Base-by-base conservation (phyloP, 1,139 yeast species). In the Kodamaea fungicola region DNA sequence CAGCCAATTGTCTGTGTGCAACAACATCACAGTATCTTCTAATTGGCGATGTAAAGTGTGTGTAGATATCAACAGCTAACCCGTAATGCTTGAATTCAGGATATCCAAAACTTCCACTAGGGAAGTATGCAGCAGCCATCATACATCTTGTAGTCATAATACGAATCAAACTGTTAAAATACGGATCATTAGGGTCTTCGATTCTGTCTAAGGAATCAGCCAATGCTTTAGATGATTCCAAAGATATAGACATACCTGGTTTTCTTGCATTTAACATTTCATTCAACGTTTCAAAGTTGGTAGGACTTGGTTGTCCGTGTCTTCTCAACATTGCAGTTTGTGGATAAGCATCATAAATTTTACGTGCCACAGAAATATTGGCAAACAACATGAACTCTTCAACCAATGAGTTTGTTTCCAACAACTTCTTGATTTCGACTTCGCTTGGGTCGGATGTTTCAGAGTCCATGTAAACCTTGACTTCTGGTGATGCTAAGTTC, bases 361-460 rank as follows among this genome's bases (percentile, higher is more conserved):
- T 88, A 54, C 88, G 75, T 2, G 98, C 98, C 16, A 94, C 99
- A 10, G 96, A 83, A 39, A 90, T 92, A 56, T 94, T 94, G 38
- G 98, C 99, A 50, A 94, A 73, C 74, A 94, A 75, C 99, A 94
- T 94, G 62, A 94, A 94, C 62, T 94, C 99, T 62, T 94, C 99
- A 42, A 94, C 99, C 40, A 94, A 70, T 3, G 97, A 90, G 58
- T 92, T 94, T 2, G 98, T 92, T 40, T 88, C 98, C 35, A 85
- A 73, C 22, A 87, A 65, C 56, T 87, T 76, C 57, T 94, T 94
- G 48, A 92, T 82, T 60, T 92, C 97, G 35, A 94, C 97, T 54
- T 89, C 96, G 44, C 86, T 86, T 1, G 98, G 98, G 57, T 94
- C 98, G 2, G 95, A 83, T 2, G 97, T 90, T 63, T 94, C 99